Evolutionary conservation across 495 filamentous ascomycete species (phyloP), one percentile per base, ranked within the genome.

Genomic region (Lichenothelia convexa): DNA sequence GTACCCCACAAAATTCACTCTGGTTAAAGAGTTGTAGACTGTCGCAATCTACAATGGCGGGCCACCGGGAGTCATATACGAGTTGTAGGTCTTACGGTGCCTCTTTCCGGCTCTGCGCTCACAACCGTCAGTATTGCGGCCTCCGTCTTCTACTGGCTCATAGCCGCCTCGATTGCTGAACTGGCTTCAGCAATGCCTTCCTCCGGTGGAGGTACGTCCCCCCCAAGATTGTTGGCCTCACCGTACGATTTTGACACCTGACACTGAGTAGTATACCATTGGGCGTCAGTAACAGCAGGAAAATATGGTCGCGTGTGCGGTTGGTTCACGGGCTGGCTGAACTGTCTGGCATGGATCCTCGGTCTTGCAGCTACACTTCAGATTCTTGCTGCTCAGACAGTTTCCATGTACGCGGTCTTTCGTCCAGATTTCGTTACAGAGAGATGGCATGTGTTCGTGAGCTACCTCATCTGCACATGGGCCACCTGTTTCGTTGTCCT

Each of bases 171-270:
- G 2, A 66, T 79, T 26, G 69, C 73, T 9, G 69, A 87, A 57
- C 62, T 86, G 32, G 73, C 81, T 11, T 84, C 78, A 1, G 68
- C 77, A 0, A 78, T 87, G 43, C 80, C 80, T 1, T 81, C 77
- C 0, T 71, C 78, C 6, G 78, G 74, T 11, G 77, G 79, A 29
- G 78, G 33, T 35, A 35, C 16, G 33, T 8, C 22, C n/a, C 1
- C 15, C 8, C 22, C 21, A n/a, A n/a, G n/a, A n/a, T n/a, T n/a
- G n/a, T n/a, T n/a, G n/a, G 8, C 15, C 13, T 32, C 30, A 0
- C 59, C 35, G 62, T 8, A 8, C 24, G 2, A 9, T 11, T 11
- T 9, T 13, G 9, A 13, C 24, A 13, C 9, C 24, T 29, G 24
- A 29, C 24, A 11, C 1, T 1, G 15, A 8, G 8, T 20, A 35